phyloP scores from a whole-genome alignment of 305 asterid genomes.

The Solanum hybrid region DNA sequence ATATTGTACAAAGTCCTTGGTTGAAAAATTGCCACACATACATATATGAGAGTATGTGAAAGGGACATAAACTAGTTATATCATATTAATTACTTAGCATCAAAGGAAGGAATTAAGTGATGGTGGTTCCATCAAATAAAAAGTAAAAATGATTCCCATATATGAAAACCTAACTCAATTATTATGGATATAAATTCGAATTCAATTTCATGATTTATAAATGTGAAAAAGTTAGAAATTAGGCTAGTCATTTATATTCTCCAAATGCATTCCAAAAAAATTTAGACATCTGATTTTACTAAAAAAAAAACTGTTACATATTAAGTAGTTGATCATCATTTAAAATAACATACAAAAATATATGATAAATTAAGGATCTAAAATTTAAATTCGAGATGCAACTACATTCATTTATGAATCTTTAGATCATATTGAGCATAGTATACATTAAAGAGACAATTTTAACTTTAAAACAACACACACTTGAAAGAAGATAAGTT shows the following conservation, averaged over 20 bases:
- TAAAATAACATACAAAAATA: neutral
- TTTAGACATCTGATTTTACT: neutral
- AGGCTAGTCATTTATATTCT: neutral
- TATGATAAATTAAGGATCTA: neutral
- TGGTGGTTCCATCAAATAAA: neutral
- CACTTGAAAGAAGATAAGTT: neutral
- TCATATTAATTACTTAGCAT: neutral
- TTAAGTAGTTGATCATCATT: neutral
- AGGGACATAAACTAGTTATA: neutral
- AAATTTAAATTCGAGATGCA: neutral
- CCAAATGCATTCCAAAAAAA: neutral
- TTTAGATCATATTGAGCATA: fast-evolving
- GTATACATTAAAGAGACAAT: neutral
- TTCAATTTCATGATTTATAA: neutral
- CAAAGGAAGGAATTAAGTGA: neutral
- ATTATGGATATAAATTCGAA: neutral
- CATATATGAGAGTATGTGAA: neutral
- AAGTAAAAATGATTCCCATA: neutral
- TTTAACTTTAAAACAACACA: neutral
- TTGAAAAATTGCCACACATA: neutral
- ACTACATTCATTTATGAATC: neutral
- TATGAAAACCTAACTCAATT: neutral
- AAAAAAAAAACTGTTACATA: neutral
- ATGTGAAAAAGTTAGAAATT: neutral
- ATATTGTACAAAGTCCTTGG: neutral